Evolutionary conservation across 441 rosid genomes (phyloP).

Genomic region (Isatis lusitanica): DNA sequence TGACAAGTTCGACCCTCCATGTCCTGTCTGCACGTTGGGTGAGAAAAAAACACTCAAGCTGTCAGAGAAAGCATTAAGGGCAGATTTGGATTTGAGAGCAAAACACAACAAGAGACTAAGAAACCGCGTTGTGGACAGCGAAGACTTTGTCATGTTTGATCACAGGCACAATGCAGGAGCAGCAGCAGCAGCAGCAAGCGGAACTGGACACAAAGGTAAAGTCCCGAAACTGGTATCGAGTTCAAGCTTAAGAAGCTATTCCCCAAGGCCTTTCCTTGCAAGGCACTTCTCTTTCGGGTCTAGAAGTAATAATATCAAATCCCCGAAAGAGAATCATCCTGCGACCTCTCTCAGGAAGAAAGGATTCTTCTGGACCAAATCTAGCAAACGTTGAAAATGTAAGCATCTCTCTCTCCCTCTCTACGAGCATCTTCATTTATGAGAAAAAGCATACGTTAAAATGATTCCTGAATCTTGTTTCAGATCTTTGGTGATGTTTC

Average conservation of each 20-base stretch:
- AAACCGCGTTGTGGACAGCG: constrained; percentile 59
- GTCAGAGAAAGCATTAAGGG: constrained; percentile 72
- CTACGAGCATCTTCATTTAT: neutral
- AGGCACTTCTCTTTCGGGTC: constrained; percentile 77
- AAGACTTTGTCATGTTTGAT: constrained; percentile 47
- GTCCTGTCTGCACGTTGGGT: constrained; percentile 82
- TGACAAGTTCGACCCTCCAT: constrained; percentile 74
- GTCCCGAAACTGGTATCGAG: constrained; percentile 53
- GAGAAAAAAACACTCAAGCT: constrained; percentile 66
- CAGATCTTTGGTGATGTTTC: constrained; percentile 13
- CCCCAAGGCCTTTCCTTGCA: constrained; percentile 61
- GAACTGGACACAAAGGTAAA: constrained; percentile 48
- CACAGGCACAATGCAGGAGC: neutral
- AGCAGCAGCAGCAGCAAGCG: constrained; percentile 17
- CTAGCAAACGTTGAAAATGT: constrained; percentile 54
- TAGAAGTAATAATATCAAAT: constrained; percentile 47
- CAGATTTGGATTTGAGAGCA: constrained; percentile 64
- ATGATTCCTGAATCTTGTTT: constrained; percentile 7
- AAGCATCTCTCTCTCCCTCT: constrained; percentile 2
- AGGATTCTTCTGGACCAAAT: constrained; percentile 82
- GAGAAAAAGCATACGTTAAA: neutral
- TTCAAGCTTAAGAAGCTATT: constrained; percentile 58
- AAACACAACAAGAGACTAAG: constrained; percentile 59
- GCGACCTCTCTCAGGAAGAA: constrained; percentile 42
- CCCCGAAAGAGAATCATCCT: constrained; percentile 46